Conservation (phyloP, 768 basidiomycete species). For the Tephrocybe sp. region DNA sequence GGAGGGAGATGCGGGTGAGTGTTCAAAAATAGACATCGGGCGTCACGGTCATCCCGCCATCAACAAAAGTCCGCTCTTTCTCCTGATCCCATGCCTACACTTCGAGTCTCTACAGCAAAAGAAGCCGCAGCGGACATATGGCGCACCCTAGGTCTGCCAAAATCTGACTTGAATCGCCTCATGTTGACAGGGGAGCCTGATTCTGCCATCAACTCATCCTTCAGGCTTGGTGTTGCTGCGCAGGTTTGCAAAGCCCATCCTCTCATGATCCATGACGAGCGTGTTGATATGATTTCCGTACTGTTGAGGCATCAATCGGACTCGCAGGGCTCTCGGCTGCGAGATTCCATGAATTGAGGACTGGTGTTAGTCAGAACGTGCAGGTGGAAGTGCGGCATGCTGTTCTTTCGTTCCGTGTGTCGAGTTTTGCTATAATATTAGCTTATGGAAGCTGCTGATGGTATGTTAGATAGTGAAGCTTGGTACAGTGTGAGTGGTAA, state of each 20-base stretch:
- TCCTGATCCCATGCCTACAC: neutral
- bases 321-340: slow-evolving; percentile 53
- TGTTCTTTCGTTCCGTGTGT: slow-evolving; percentile 49
- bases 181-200: slow-evolving; percentile 37
- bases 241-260: slow-evolving; percentile 42
- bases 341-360: slow-evolving; percentile 44
- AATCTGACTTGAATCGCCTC: slow-evolving; percentile 32
- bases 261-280: neutral
- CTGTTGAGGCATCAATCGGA: slow-evolving; percentile 44
- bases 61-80: neutral
- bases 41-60: too few species aligned
- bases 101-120: slow-evolving; percentile 3
- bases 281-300: neutral
- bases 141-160: slow-evolving; percentile 38
- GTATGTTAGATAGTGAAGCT: slow-evolving; percentile 44
- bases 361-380: slow-evolving; percentile 45
- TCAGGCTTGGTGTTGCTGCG: slow-evolving; percentile 49
- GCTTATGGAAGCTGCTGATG: too few species aligned
- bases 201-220: slow-evolving; percentile 48
- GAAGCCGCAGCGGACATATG: slow-evolving; percentile 32
- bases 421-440: too few species aligned
- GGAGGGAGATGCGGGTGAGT: too few species aligned
- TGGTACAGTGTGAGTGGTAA: slow-evolving; percentile 46
- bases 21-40: neutral
- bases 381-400: slow-evolving; percentile 56